Conservation (phyloP, 495 filamentous ascomycete species). For the Xylaria longipes region DNA sequence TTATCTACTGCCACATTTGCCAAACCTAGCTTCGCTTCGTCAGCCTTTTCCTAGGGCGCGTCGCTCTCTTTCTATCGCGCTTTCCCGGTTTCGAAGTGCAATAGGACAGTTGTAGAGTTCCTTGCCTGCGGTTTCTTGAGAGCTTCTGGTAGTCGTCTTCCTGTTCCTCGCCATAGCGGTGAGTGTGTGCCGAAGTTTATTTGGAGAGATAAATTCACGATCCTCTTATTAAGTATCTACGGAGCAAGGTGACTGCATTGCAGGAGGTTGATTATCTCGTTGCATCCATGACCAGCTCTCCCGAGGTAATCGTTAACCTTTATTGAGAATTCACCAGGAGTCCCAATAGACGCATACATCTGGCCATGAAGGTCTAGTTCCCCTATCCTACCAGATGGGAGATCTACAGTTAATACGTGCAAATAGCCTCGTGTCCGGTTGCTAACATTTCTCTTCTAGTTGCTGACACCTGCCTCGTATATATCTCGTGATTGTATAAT, state of each 20-base stretch:
- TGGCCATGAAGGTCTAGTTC: too few species aligned
- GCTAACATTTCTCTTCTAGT: too few species aligned
- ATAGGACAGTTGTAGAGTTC: not conserved
- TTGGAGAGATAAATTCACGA: not conserved
- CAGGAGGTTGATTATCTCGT: not conserved
- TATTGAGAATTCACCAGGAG: not conserved
- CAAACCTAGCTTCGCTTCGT: not conserved
- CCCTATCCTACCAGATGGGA: too few species aligned
- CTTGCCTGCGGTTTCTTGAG: not conserved
- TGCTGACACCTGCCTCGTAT: too few species aligned
- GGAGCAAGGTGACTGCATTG: not conserved
- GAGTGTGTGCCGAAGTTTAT: too few species aligned
- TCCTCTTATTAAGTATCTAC: not conserved
- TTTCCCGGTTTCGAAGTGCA: not conserved
- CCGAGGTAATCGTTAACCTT: not conserved
- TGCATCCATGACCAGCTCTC: not conserved
- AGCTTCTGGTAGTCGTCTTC: not conserved
- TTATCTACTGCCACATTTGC: not conserved
- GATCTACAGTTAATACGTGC: too few species aligned
- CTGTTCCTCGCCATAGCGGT: not conserved
- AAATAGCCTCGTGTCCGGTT: too few species aligned
- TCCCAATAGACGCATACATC: not conserved
- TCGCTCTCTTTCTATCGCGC: not conserved
- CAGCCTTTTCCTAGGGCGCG: not conserved
- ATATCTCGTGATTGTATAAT: too few species aligned